Base-by-base conservation (phyloP, 352 stramenopile species). In the Peronospora farinosa region DNA sequence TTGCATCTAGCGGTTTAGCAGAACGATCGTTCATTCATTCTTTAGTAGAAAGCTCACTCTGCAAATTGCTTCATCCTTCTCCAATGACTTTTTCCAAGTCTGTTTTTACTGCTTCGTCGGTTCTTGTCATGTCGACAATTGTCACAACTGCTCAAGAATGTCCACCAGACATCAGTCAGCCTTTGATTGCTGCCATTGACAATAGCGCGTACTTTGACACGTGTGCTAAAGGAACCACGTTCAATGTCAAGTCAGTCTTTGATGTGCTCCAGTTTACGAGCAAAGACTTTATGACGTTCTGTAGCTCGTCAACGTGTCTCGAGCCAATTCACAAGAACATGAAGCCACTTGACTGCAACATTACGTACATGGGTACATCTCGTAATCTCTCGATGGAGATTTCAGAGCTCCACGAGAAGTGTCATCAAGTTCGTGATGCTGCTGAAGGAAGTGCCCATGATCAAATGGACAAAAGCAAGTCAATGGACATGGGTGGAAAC, bases 261-360 rank as follows among this genome's bases (percentile, higher is more conserved):
- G 71, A 76, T 39, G 68, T 67, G 19, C 47, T 63, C 8, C 74
- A 83, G 40, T 72, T 87, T 39, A 69, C 60, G 23, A 32, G 47
- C 23, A 7, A 51, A 10, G 68, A 84, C 15, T 70, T 87, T n/a
- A 11, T 79, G 19, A 47, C 49, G 38, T 84, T 80, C 48, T 86
- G 76, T 59, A 67, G 74, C 46, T 79, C 70, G 43, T 70, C 60
- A 6, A 59, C 47, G 15, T 87, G 76, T 45, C 66, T 87, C 30
- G 62, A 68, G 17, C 76, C 76, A 6, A 23, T 87, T n/a, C 76
- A 87, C 59, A 60, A 58, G 40, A 41, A 81, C 17, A 63, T 85
- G 54, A 46, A 56, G 16, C 52, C 56, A 2, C 40, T 69, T 42
- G 63, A 72, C 52, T 84, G 73, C 40, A 48, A 72, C 38, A 70